Evolutionary conservation across 202 grass and related monocot species (phyloP), one percentile per base, ranked within the genome.

Genomic region (Digitaria exilis): DNA sequence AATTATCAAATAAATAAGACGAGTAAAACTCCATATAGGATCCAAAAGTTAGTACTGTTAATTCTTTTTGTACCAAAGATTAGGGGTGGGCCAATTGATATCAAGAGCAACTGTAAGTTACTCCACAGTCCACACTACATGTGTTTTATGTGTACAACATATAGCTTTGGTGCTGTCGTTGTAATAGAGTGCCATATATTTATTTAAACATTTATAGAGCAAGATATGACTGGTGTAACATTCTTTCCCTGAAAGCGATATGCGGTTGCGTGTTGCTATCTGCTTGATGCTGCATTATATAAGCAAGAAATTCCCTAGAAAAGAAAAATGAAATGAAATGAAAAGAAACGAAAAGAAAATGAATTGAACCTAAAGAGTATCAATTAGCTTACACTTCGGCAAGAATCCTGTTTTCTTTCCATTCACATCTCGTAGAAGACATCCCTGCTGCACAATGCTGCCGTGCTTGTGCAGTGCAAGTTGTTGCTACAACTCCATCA

Each of bases 41-140:
- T 61, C 50, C 49, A 41, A 52, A 37, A 86, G 59, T 42, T 80
- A 64, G 48, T 58, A 46, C 39, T 69, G 19, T 77, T 69, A 50
- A 65, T 90, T 80, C 39, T 90, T 86, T 84, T 90, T 81, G 81
- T 24, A 70, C 13, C 2, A 43, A 32, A 9, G 29, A 45, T 32
- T 68, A 76, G 64, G 58, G 43, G 61, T 39, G 68, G 72, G 24
- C 44, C 57, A 58, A 39, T 68, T 69, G 57, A 82, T 71, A 82
- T 30, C 78, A 67, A 68, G 62, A 75, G 74, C 60, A 83, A 79
- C 32, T 86, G 68, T 83, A 87, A 68, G 59, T 76, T 76, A 61
- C 84, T 85, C 71, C 31, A 37, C 76, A 65, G 25, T 25, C n/a
- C 55, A 58, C 55, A 77, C 28, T 44, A 31, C 62, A 59, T 84